Evolutionary conservation across 306 rosid genomes (phyloP).

Genomic region (Alnus rubra): DNA sequence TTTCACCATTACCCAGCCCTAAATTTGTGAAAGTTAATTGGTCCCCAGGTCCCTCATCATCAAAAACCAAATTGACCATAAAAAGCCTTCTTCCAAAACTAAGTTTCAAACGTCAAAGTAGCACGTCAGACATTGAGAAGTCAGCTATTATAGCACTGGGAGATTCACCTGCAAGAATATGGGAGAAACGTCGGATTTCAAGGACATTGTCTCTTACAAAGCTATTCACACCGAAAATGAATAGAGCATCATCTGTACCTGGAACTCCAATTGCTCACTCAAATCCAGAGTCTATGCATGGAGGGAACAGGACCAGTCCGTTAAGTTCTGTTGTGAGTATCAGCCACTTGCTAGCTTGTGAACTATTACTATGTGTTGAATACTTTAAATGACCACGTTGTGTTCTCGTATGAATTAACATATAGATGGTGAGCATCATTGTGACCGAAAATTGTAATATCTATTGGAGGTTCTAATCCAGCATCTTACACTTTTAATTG

Average conservation of each 20-base stretch:
- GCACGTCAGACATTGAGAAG: slow-evolving; percentile 56
- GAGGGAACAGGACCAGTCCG: slow-evolving; percentile 35
- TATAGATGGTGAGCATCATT: background rate
- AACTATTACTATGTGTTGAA: slow-evolving; percentile 1
- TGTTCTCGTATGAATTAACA: background rate
- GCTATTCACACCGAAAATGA: slow-evolving; percentile 40
- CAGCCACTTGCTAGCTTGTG: slow-evolving; percentile 14
- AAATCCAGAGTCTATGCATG: slow-evolving; percentile 60
- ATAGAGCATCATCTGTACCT: slow-evolving; percentile 58
- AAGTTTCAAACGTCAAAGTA: slow-evolving; percentile 49
- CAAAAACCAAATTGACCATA: slow-evolving; percentile 44
- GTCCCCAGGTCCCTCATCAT: slow-evolving; percentile 52
- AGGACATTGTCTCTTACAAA: slow-evolving; percentile 64
- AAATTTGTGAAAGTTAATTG: slow-evolving; percentile 26
- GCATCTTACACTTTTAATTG: slow-evolving; percentile 2
- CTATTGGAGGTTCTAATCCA: slow-evolving; percentile 5
- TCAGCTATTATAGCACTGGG: slow-evolving; percentile 51
- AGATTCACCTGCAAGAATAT: slow-evolving; percentile 39
- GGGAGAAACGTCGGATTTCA: slow-evolving; percentile 46
- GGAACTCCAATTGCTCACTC: slow-evolving; percentile 58
- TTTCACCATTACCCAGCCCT: slow-evolving; percentile 64
- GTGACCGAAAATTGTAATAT: background rate
- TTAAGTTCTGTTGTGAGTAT: slow-evolving; percentile 43
- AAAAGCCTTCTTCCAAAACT: slow-evolving; percentile 59
- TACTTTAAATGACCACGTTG: background rate